Evolutionary conservation across 2,329 filamentous ascomycete species (phyloP).

Genomic region (Nemania abortiva): DNA sequence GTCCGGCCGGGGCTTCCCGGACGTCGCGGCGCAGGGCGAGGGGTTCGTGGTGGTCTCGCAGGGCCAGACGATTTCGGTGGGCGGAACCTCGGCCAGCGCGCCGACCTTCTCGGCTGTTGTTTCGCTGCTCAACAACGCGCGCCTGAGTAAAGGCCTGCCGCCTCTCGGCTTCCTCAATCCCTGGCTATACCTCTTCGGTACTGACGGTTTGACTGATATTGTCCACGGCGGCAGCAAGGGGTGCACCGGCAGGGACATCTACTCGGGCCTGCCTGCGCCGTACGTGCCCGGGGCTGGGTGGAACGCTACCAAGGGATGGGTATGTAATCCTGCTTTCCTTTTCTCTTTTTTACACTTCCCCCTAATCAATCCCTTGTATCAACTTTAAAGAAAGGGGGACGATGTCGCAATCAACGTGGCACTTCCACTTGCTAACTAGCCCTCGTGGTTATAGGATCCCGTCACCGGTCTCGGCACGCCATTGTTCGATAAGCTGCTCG

Average conservation of each 20-base stretch:
- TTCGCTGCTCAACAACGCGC: slow-evolving; percentile 26
- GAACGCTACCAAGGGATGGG: slow-evolving; percentile 59
- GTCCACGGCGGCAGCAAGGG: slow-evolving; percentile 51
- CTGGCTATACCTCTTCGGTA: slow-evolving; percentile 5
- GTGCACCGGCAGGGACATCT: slow-evolving; percentile 50
- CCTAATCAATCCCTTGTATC: too few species aligned
- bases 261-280: slow-evolving; percentile 45
- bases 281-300: slow-evolving; percentile 54
- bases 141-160: not conserved
- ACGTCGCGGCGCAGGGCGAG: slow-evolving; percentile 28
- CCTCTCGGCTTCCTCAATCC: slow-evolving; percentile 30
- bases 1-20: slow-evolving; percentile 64
- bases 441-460: slow-evolving; percentile 6
- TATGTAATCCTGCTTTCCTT: not conserved
- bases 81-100: slow-evolving; percentile 27
- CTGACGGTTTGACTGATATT: slow-evolving; percentile 58
- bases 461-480: slow-evolving; percentile 61
- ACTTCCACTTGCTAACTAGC: not conserved
- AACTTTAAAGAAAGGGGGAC: too few species aligned
- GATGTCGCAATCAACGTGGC: not conserved
- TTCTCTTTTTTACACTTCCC: not conserved
- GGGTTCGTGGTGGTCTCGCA: slow-evolving; percentile 11
- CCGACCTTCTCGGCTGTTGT: slow-evolving; percentile 29
- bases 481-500: slow-evolving; percentile 54
- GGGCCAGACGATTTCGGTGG: not conserved